A percentile compares a stretch with the other conserved stretches of the same genome.
Evolutionary conservation across 495 filamentous ascomycete species (phyloP).

Genomic region (Cercophora scortea): DNA sequence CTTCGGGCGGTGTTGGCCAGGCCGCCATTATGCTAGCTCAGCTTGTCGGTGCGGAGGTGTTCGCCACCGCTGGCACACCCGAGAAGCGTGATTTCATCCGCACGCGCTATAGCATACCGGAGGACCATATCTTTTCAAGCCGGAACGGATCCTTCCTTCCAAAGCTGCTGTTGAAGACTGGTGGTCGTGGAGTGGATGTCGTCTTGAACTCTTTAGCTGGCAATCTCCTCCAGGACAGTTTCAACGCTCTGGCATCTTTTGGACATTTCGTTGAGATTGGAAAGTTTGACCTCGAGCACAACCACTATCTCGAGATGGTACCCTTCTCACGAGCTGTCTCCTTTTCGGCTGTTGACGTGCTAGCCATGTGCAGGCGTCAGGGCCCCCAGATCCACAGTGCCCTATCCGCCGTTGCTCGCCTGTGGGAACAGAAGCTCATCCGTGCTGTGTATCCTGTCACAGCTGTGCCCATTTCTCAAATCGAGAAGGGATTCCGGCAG

Average conservation of each 20-base stretch:
- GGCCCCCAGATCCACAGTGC: too few relatives aligned
- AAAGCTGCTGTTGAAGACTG: constrained; percentile 34
- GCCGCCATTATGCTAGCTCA: constrained; percentile 44
- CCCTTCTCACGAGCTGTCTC: constrained; percentile 31
- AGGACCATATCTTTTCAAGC: constrained; percentile 28
- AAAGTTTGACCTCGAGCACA: constrained; percentile 18
- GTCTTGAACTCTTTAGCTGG: constrained; percentile 46
- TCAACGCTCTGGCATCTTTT: constrained; percentile 37
- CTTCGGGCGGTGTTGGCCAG: constrained; percentile 41
- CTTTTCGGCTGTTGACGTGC: constrained; percentile 4
- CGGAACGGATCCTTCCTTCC: constrained; percentile 24
- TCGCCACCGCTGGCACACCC: constrained; percentile 33
- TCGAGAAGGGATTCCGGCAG: not conserved
- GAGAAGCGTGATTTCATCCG: constrained; percentile 32
- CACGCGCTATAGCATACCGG: constrained; percentile 27
- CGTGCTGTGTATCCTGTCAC: too few relatives aligned
- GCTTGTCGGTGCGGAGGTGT: constrained; percentile 33
- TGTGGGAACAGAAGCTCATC: too few relatives aligned
- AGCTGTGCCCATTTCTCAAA: not conserved
- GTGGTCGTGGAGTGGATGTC: constrained; percentile 39
- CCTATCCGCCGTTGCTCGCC: too few relatives aligned
- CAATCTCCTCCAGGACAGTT: constrained; percentile 37
- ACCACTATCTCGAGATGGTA: constrained; percentile 27
- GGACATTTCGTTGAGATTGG: constrained; percentile 45
- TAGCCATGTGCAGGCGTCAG: too few relatives aligned